Evolutionary conservation across 1,284 basidiomycete genomes (phyloP).

Genomic region (Cutaneotrichosporon dermatis): DNA sequence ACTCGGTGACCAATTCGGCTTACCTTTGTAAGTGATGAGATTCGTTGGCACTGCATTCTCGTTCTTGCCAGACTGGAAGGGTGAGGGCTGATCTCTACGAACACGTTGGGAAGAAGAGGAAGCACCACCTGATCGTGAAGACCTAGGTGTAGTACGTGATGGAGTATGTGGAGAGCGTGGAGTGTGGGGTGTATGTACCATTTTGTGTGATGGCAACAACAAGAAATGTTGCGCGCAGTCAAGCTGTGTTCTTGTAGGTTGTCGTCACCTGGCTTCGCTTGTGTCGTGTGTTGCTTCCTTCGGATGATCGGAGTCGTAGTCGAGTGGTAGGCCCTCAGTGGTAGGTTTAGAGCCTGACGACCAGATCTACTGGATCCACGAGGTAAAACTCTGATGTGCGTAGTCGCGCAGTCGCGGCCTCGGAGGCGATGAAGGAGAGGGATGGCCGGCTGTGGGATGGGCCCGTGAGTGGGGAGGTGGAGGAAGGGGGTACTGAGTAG

Average conservation of each 20-base stretch:
- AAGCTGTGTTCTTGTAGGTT: too few species aligned
- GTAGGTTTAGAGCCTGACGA: too few species aligned
- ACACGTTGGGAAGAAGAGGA: constrained; percentile 1
- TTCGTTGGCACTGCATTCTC: constrained; percentile 44
- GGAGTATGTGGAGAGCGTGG: background rate
- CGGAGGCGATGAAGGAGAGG: too few species aligned
- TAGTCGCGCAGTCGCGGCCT: too few species aligned
- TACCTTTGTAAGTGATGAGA: constrained; percentile 41
- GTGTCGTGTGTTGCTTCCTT: too few species aligned
- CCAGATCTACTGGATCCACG: too few species aligned
- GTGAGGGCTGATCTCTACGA: constrained; percentile 7
- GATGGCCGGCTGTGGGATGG: background rate
- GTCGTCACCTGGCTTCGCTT: too few species aligned
- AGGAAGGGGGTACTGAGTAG: too few species aligned
- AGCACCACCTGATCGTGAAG: background rate
- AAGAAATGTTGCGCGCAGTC: background rate
- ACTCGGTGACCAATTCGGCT: background rate
- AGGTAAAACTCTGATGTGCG: too few species aligned
- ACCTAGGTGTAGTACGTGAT: constrained; percentile 1
- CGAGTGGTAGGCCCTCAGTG: too few species aligned
- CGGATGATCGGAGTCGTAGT: too few species aligned
- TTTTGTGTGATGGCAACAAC: constrained; percentile 3
- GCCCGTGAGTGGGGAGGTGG: too few species aligned
- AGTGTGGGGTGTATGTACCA: constrained; percentile 12
- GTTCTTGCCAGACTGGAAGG: constrained; percentile 26